Evolutionary conservation across 202 grass and related monocot species (phyloP), one percentile per base, ranked within the genome.

Genomic region (Saccharum hybrid): DNA sequence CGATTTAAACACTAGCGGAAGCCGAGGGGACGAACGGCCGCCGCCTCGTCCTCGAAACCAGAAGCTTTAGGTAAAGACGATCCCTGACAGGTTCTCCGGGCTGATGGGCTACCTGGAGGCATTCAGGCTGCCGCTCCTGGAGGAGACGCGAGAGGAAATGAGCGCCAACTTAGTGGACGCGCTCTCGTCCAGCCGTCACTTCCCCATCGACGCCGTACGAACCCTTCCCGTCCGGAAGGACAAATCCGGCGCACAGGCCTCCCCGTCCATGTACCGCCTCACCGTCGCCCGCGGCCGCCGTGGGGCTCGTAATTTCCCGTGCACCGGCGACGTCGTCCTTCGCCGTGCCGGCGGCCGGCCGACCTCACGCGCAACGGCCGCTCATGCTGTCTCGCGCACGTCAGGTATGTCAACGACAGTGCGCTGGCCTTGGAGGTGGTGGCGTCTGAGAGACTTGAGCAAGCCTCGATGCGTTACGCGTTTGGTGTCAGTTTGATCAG

Each of bases 111-210:
- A 96, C 41, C 81, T 96, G 8, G 31, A 71, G 21, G 69, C 84
- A 0, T 96, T 87, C 52, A 64, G 30, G 19, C 1, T 22, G 0
- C 90, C 88, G 38, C 13, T 93, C 52, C 61, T 96, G 38, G 90
- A 96, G 75, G 94, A 96, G 74, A 65, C 89, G 2, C 91, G 88
- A 0, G 84, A 78, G 2, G 94, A 96, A 42, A 87, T 96, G 72
- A 87, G 70, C 71, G 81, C 86, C 2, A 66, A 31, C 45, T 26
- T 96, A 43, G 74, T 30, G 13, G 13, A 71, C 68, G 21, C 68
- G 21, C 68, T 71, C 39, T 71, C 68, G 10, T 71, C 39, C 68
- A 21, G 39, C 39, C 8, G 39, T 10, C 39, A 42, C 68, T 43
- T 42, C 68, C 19, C 39, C 1, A 6, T 64, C 28, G 62, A 6